phyloP scores from a whole-genome alignment of 148 eudicot genomes.

The Fallopia convolvulus region DNA sequence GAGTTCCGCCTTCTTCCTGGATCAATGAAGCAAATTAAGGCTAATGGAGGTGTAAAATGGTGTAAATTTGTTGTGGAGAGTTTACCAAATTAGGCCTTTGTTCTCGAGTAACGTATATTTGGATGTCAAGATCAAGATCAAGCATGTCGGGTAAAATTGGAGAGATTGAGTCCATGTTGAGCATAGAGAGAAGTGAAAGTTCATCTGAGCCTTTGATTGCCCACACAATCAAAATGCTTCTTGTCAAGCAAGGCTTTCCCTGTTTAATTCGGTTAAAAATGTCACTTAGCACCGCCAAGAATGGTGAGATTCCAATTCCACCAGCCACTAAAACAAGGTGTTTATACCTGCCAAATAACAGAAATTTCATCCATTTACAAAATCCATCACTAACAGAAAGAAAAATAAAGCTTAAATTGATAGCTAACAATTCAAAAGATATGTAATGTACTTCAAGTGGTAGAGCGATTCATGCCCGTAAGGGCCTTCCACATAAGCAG shows the following conservation, averaged over 20 bases:
- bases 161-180: conserved; percentile 45
- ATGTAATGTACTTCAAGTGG: conserved; percentile 46
- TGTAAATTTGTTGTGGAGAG: background rate
- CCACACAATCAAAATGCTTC: conserved; percentile 60
- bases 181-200: conserved; percentile 57
- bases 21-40: background rate
- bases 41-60: background rate
- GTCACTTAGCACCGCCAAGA: conserved; percentile 68
- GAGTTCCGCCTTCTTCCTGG: conserved; percentile 65
- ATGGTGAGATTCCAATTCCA: conserved; percentile 91
- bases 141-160: conserved; percentile 44
- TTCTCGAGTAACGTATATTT: conserved; percentile 74
- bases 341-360: conserved; percentile 44
- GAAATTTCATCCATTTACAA: background rate
- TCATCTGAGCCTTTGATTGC: conserved; percentile 63
- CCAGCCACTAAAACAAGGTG: conserved; percentile 77
- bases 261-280: conserved; percentile 52
- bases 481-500: conserved; percentile 80
- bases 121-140: conserved; percentile 69
- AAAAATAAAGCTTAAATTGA: background rate
- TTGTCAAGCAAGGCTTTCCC: conserved; percentile 57
- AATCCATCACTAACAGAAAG: background rate
- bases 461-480: conserved; percentile 78
- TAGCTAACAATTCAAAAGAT: background rate
- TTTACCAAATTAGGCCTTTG: conserved; percentile 63